phyloP scores from a whole-genome alignment of 352 stramenopile genomes.

The Thraustotheca clavata region DNA sequence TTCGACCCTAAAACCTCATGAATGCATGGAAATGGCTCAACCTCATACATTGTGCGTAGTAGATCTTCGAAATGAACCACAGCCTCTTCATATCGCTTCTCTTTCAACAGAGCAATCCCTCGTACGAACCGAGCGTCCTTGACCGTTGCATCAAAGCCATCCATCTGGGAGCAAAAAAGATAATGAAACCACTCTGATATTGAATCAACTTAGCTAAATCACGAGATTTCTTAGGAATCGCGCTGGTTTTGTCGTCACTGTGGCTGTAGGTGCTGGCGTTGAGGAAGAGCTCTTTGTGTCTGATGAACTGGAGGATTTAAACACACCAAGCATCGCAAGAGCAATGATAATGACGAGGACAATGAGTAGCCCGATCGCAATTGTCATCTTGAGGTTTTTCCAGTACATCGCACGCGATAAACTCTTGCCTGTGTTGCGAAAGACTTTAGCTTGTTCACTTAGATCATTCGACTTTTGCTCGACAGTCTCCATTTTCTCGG shows the following conservation, averaged over 20 bases:
- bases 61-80: constrained; percentile 67
- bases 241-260: neutral
- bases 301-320: constrained; percentile 42
- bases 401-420: constrained; percentile 76
- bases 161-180: neutral
- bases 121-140: constrained; percentile 66
- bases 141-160: constrained; percentile 38
- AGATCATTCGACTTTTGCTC: constrained; percentile 84
- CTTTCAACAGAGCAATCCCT: constrained; percentile 58
- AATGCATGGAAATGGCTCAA: neutral
- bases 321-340: constrained; percentile 58
- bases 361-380: constrained; percentile 46
- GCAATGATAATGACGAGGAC: constrained; percentile 71
- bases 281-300: neutral
- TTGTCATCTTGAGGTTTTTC: constrained; percentile 77
- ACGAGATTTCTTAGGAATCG: neutral
- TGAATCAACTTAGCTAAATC: neutral
- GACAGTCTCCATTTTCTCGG: constrained; percentile 83
- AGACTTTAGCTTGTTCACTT: constrained; percentile 81
- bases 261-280: neutral
- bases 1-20: constrained; percentile 36
- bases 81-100: constrained; percentile 75
- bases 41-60: constrained; percentile 56
- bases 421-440: constrained; percentile 73
- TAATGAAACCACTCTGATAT: neutral